phyloP scores from a whole-genome alignment of 163 green algal genomes.

The Chlamydomonas reinhardtii region DNA sequence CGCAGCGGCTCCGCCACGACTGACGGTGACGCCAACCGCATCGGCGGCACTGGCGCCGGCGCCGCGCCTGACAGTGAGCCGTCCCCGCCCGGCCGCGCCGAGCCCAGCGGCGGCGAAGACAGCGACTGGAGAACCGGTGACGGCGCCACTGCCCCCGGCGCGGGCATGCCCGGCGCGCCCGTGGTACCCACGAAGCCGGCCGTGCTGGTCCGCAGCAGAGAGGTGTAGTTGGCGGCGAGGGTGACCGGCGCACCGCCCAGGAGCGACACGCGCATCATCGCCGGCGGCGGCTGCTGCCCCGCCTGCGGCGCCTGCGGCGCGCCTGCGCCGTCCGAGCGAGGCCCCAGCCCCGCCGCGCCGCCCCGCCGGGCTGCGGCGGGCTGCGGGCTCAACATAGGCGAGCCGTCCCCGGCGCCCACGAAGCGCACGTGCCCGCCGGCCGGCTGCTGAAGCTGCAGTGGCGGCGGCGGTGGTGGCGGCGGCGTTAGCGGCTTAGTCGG shows the following conservation, averaged over 20 bases:
- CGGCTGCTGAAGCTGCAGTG: background rate
- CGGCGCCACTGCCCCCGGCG: too few relatives aligned
- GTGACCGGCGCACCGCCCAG: background rate
- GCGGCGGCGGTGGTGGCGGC: too few relatives aligned
- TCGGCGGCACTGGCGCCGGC: too few relatives aligned
- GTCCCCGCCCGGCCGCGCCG: background rate
- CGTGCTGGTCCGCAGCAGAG: constrained; percentile 7
- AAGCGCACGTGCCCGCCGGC: too few relatives aligned
- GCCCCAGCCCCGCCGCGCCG: too few relatives aligned
- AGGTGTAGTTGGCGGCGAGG: constrained; percentile 15
- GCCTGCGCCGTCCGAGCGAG: too few relatives aligned
- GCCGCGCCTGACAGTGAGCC: too few relatives aligned
- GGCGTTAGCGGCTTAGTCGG: background rate
- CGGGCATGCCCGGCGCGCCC: too few relatives aligned
- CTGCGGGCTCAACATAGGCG: background rate
- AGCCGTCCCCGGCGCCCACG: background rate
- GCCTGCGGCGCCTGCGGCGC: background rate
- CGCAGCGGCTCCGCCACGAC: too few relatives aligned
- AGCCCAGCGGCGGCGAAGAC: too few relatives aligned
- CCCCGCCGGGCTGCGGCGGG: too few relatives aligned
- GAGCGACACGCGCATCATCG: background rate
- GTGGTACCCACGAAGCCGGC: background rate
- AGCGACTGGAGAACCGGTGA: background rate
- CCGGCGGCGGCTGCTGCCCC: background rate
- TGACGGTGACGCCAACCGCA: too few relatives aligned